Evolutionary conservation across 2,329 filamentous ascomycete genomes (phyloP).

Genomic region (Davidsoniella neocaledoniae): DNA sequence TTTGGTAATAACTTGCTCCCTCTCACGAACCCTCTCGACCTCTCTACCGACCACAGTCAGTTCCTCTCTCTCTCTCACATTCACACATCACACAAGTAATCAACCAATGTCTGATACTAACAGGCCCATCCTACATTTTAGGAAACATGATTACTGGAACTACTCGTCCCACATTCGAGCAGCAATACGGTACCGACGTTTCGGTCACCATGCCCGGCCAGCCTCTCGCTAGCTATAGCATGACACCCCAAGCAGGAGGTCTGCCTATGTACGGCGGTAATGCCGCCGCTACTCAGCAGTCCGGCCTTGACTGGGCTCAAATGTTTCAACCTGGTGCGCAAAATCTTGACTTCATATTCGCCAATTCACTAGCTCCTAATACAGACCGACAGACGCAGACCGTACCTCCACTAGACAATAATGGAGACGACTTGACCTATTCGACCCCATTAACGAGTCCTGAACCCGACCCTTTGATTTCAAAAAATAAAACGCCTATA

Average conservation of each 20-base stretch:
- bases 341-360: slow-evolving; percentile 33
- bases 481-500: slow-evolving; percentile 14
- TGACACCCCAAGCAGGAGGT: slow-evolving; percentile 38
- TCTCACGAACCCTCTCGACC: slow-evolving; percentile 40
- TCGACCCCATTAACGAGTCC: slow-evolving; percentile 19
- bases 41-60: slow-evolving; percentile 43
- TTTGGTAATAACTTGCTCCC: slow-evolving; percentile 36
- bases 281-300: slow-evolving; percentile 43
- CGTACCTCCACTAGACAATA: slow-evolving; percentile 51
- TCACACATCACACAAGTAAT: slow-evolving; percentile 1
- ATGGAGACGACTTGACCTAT: slow-evolving; percentile 31
- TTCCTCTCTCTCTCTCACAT: slow-evolving; percentile 18
- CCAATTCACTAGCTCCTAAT: slow-evolving; percentile 47
- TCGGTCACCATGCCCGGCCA: slow-evolving; percentile 47
- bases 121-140: slow-evolving; percentile 12
- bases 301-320: slow-evolving; percentile 56
- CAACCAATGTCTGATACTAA: slow-evolving; percentile 13
- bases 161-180: slow-evolving; percentile 27
- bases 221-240: slow-evolving; percentile 47
- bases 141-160: slow-evolving; percentile 32
- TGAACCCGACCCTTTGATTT: slow-evolving; percentile 21
- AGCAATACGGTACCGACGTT: slow-evolving; percentile 41
- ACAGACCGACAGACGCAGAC: slow-evolving; percentile 48
- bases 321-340: slow-evolving; percentile 63
- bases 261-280: slow-evolving; percentile 45